phyloP scores from a whole-genome alignment of 2,329 filamentous ascomycete genomes.

The Lasiodiplodia gonubiensis region DNA sequence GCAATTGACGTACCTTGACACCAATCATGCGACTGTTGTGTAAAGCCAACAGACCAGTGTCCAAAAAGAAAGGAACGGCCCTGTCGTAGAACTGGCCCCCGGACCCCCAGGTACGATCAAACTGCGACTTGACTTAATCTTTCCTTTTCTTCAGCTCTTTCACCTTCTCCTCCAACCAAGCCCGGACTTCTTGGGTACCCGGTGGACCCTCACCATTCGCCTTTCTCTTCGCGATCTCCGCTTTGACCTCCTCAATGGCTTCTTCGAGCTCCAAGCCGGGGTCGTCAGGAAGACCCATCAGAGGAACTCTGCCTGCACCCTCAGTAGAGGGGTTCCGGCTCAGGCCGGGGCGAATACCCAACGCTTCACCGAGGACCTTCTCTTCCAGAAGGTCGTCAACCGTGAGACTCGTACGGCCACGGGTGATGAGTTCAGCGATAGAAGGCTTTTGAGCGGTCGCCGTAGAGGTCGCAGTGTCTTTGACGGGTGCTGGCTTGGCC shows the following conservation, averaged over 20 bases:
- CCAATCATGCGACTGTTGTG: too few relatives aligned
- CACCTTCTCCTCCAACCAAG: constrained; percentile 45
- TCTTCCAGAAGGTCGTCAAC: constrained; percentile 24
- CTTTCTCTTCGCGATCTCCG: constrained; percentile 70
- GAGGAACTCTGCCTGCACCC: constrained; percentile 33
- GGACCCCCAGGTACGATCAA: too few relatives aligned
- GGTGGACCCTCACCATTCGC: constrained; percentile 48
- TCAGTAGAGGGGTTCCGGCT: constrained; percentile 22
- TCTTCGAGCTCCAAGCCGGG: constrained; percentile 77
- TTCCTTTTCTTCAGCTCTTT: constrained; percentile 26
- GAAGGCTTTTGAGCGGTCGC: not conserved
- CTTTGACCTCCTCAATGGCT: constrained; percentile 74
- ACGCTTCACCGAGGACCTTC: constrained; percentile 26
- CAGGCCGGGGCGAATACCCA: constrained; percentile 17
- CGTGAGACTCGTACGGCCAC: constrained; percentile 4
- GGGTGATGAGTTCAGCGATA: not conserved
- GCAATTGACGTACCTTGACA: too few relatives aligned
- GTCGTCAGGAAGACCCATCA: constrained; percentile 67
- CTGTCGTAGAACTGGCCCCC: too few relatives aligned
- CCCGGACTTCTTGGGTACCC: constrained; percentile 44
- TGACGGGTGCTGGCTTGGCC: constrained; percentile 40
- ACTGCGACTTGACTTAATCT: not conserved
- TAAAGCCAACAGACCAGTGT: not conserved
- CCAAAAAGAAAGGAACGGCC: too few relatives aligned
- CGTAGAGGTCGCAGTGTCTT: constrained; percentile 45